Percentiles rank a stretch among this genome's conserved stretches.
These are phyloP conservation scores for Calonectria ilicicola DNA, from an alignment of 2,329 filamentous ascomycete species.

Conservation along the genomic window DNA sequence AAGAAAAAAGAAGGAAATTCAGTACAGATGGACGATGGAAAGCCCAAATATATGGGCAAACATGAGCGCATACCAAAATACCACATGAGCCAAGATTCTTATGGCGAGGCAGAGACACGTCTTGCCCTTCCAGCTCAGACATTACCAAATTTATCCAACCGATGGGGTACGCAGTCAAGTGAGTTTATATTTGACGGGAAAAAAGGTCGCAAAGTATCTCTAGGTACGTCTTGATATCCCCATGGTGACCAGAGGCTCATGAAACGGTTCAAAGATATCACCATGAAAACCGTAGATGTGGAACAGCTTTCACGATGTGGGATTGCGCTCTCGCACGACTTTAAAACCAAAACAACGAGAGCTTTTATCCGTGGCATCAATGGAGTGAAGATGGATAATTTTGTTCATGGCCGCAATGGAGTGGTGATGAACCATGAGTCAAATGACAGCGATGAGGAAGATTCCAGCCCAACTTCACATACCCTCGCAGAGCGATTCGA, in stretches of 20 bases:
- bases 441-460: background rate
- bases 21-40: background rate
- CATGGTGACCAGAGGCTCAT: background rate
- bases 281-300: background rate
- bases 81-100: background rate
- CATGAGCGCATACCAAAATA: background rate
- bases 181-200: background rate
- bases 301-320: background rate
- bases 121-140: background rate
- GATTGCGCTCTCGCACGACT: background rate
- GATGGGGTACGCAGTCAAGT: background rate
- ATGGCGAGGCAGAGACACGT: background rate
- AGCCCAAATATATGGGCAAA: background rate
- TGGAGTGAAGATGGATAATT: background rate
- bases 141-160: background rate
- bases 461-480: background rate
- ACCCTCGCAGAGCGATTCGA: background rate
- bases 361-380: background rate
- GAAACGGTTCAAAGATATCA: background rate
- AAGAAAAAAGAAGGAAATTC: background rate
- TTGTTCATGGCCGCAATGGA: too few relatives aligned
- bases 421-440: background rate
- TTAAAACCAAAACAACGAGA: background rate
- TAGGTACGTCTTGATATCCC: background rate
- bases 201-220: background rate